A percentile compares a stretch with the other conserved stretches of the same genome.
Evolutionary conservation across 2,329 filamentous ascomycete genomes (phyloP).

Genomic region (Zalaria sp.): DNA sequence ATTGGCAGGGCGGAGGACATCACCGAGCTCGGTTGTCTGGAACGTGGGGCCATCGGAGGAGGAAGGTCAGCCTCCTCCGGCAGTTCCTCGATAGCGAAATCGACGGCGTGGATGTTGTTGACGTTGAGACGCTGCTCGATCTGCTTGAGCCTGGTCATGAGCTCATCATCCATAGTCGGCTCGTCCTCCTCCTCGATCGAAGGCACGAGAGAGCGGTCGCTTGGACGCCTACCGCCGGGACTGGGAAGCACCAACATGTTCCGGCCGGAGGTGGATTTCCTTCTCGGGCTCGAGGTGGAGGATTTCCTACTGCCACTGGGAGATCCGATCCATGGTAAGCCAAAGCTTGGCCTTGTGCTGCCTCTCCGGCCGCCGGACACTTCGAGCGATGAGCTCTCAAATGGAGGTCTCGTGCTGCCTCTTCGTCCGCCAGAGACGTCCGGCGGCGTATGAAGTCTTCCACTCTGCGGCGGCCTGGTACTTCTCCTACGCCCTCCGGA

Average conservation of each 20-base stretch:
- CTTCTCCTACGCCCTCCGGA: neutral
- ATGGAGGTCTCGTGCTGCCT: neutral
- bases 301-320: neutral
- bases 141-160: slow-evolving; percentile 1
- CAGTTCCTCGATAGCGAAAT: slow-evolving; percentile 1
- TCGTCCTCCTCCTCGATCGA: neutral
- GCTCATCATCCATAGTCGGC: neutral
- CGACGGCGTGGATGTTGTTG: neutral
- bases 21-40: too few species aligned
- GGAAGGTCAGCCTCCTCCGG: too few species aligned
- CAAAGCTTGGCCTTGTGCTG: neutral
- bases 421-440: neutral
- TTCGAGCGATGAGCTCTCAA: neutral
- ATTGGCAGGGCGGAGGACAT: too few species aligned
- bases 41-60: too few species aligned
- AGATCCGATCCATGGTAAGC: neutral
- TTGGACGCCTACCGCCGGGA: neutral
- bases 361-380: neutral
- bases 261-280: neutral
- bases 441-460: neutral
- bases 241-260: neutral
- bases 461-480: neutral
- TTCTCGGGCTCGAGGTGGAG: neutral
- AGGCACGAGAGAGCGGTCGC: neutral
- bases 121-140: slow-evolving; percentile 1